Evolutionary conservation across 2,329 filamentous ascomycete genomes (phyloP), one percentile per base, ranked within the genome.

Genomic region (Verticillium longisporum): DNA sequence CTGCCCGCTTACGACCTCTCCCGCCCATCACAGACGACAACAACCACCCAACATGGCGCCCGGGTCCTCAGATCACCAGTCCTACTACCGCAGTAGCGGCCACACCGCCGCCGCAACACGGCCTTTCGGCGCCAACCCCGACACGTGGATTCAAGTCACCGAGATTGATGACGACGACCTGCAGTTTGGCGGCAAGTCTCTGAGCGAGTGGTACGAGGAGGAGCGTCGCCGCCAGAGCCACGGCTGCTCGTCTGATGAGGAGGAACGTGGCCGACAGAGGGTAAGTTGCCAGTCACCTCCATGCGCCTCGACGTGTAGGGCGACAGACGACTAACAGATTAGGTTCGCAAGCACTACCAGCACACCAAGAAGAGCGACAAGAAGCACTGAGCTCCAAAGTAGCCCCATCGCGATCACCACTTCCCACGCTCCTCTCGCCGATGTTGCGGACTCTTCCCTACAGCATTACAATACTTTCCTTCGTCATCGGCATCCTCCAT

Each of bases 111-210:
- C 41, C 9, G n/a, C 41, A 6, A 55, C 32, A 13, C 54, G 54
- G 3, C 54, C 26, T 14, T n/a, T 75, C 62, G 74, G 76, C 61
- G 64, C 67, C 62, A 62, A 66, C 60, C 68, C 72, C 53, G 70
- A 74, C 62, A 63, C 72, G 55, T 85, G 82, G 83, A 78, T 83
- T 64, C 76, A 80, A 60, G 78, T 80, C 37, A 85, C 80, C 57
- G 75, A 83, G 63, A 86, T 86, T 66, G 83, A 86, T 61, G 83
- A 86, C 68, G 83, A 85, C 61, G 83, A 86, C 65, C 75, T 86
- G 41, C 85, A 79, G 70, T 86, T 86, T 66, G 82, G 83, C 61
- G 83, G 83, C 67, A 86, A 86, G 77, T 77, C 82, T 45, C 71
- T 86, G 53, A 83, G 82, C 70, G 74, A 78, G 15, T 85, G 83